phyloP scores from a whole-genome alignment of 148 eudicot genomes.

The Cornus kousa region DNA sequence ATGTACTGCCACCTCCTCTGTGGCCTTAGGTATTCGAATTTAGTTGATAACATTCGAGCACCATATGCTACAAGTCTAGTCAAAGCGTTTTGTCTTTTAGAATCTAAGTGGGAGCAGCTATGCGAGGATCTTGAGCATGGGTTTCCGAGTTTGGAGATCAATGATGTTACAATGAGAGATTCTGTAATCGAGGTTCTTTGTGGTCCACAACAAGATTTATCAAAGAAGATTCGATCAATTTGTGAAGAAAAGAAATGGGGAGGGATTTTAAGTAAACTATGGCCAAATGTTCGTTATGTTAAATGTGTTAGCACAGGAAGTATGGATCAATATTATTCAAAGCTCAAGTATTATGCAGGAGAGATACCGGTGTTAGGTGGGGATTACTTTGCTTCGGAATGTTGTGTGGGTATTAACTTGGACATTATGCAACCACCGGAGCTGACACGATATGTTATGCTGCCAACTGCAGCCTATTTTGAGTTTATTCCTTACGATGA shows the following conservation, averaged over 20 bases:
- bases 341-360: slow-evolving; percentile 38
- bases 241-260: slow-evolving; percentile 26
- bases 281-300: slow-evolving; percentile 39
- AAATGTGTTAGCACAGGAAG: slow-evolving; percentile 36
- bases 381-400: slow-evolving; percentile 43
- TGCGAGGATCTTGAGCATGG: slow-evolving; percentile 30
- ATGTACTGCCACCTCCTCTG: slow-evolving; percentile 47
- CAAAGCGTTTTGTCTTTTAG: slow-evolving; percentile 21
- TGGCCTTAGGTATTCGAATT: slow-evolving; percentile 27
- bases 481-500: slow-evolving; percentile 36
- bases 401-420: slow-evolving; percentile 40
- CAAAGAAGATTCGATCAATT: slow-evolving; percentile 9
- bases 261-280: slow-evolving; percentile 29
- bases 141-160: slow-evolving; percentile 22
- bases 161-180: slow-evolving; percentile 29
- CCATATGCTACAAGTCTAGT: slow-evolving; percentile 30
- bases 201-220: slow-evolving; percentile 8
- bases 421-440: slow-evolving; percentile 37
- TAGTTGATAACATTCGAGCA: slow-evolving; percentile 22
- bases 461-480: slow-evolving; percentile 44
- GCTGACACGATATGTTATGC: slow-evolving; percentile 27
- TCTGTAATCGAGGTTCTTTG: slow-evolving; percentile 10
- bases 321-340: slow-evolving; percentile 36
- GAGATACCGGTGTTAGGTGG: slow-evolving; percentile 32
- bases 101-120: slow-evolving; percentile 20